phyloP scores from a whole-genome alignment of 176 grass and related monocot species.

The Hyparrhenia diplandra region DNA sequence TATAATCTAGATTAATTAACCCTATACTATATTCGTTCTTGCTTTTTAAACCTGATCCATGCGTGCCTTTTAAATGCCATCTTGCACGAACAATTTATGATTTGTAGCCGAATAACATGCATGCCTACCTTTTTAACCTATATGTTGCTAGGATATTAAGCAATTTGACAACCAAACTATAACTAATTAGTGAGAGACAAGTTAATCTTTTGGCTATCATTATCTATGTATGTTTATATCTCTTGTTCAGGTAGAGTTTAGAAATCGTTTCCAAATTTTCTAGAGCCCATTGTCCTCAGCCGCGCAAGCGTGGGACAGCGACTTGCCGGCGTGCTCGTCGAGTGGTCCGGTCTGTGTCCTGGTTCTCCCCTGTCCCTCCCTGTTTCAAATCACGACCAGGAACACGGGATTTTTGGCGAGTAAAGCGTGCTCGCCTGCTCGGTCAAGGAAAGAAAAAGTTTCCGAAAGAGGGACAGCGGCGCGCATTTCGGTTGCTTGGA shows the following conservation, averaged over 20 bases:
- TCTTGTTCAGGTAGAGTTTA: not conserved
- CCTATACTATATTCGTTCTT: too few relatives aligned
- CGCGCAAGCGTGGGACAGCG: not conserved
- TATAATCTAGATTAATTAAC: too few relatives aligned
- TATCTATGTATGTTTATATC: too few relatives aligned
- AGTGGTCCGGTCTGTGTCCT: not conserved
- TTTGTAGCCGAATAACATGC: too few relatives aligned
- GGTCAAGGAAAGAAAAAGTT: not conserved
- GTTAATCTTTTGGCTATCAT: too few relatives aligned
- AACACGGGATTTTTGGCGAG: not conserved
- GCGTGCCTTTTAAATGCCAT: too few relatives aligned
- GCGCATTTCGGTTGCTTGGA: conserved; percentile 13
- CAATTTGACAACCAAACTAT: too few relatives aligned
- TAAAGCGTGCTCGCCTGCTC: not conserved
- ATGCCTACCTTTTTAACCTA: too few relatives aligned
- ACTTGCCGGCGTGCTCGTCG: not conserved
- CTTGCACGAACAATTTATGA: too few relatives aligned
- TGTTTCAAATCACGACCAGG: not conserved
- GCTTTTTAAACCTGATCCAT: too few relatives aligned
- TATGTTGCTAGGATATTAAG: too few relatives aligned
- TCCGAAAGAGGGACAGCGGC: not conserved
- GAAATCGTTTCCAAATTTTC: not conserved
- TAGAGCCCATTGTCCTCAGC: not conserved
- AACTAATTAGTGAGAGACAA: too few relatives aligned
- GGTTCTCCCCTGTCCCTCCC: not conserved